phyloP scores from a whole-genome alignment of 495 filamentous ascomycete species.

The Cryomyces antarcticus region DNA sequence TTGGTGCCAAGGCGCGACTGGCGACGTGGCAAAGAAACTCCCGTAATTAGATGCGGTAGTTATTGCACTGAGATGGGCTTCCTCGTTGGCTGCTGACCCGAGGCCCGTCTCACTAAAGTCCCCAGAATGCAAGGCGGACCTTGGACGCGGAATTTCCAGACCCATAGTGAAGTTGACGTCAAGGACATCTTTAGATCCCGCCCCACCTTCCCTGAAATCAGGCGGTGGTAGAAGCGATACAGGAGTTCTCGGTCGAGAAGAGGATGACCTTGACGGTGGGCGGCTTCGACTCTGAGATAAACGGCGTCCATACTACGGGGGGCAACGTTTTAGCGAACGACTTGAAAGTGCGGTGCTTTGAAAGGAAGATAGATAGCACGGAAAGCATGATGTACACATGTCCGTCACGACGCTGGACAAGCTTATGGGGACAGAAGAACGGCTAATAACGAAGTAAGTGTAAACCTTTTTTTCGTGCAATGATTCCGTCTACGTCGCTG shows the following conservation, averaged over 20 bases:
- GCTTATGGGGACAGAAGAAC: background rate
- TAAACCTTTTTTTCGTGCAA: no score
- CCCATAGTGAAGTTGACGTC: constrained; percentile 11
- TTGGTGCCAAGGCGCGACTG: constrained; percentile 19
- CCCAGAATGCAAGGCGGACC: constrained; percentile 74
- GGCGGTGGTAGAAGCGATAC: background rate
- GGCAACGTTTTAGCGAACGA: no score
- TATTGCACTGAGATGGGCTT: background rate
- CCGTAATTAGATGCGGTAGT: background rate
- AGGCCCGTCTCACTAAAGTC: constrained; percentile 40
- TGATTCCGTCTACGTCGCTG: no score
- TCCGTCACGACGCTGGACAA: no score
- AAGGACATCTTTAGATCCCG: no score
- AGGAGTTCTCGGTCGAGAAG: background rate
- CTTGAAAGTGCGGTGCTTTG: no score
- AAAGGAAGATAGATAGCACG: background rate
- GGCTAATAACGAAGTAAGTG: background rate
- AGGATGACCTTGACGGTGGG: background rate
- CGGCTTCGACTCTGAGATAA: background rate
- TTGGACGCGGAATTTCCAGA: constrained; percentile 35
- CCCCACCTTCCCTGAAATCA: background rate
- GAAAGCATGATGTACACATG: background rate
- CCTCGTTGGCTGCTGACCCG: constrained; percentile 1
- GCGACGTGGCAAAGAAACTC: constrained; percentile 14
- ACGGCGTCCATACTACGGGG: background rate